These are phyloP conservation scores for Kokia cookei DNA, from an alignment of 441 rosid species.

Conservation along the genomic window DNA sequence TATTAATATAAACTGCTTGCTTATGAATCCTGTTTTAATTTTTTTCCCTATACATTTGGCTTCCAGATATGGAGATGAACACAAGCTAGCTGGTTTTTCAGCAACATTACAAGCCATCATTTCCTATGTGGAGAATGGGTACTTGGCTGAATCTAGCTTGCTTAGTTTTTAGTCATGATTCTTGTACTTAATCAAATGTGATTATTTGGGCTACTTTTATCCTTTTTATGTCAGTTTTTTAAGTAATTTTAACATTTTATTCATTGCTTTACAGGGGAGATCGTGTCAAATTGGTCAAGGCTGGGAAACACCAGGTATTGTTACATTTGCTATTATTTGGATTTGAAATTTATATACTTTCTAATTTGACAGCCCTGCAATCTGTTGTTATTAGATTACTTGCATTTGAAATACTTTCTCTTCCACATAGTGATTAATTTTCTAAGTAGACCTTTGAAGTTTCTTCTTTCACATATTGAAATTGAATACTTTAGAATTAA, in stretches of 20 bases:
- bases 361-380: background rate
- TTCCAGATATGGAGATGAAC: constrained; percentile 93
- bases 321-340: constrained; percentile 4
- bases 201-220: background rate
- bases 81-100: constrained; percentile 97
- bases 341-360: background rate
- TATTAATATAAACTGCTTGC: background rate
- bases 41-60: background rate
- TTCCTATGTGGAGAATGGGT: constrained; percentile 98
- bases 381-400: background rate
- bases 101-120: constrained; percentile 98
- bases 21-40: background rate
- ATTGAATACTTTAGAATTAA: background rate
- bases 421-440: background rate
- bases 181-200: background rate
- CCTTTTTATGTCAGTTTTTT: background rate
- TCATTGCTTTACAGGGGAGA: constrained; percentile 61
- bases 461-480: background rate
- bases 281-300: constrained; percentile 79
- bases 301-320: constrained; percentile 91
- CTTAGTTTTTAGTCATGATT: background rate
- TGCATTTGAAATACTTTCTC: background rate
- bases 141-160: constrained; percentile 21
- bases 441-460: background rate
- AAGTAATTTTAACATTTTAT: constrained; percentile 11